Percentiles rank a stretch among this genome's conserved stretches.
phyloP scores from a whole-genome alignment of 768 basidiomycete genomes.

The Dioszegia aurantiaca region DNA sequence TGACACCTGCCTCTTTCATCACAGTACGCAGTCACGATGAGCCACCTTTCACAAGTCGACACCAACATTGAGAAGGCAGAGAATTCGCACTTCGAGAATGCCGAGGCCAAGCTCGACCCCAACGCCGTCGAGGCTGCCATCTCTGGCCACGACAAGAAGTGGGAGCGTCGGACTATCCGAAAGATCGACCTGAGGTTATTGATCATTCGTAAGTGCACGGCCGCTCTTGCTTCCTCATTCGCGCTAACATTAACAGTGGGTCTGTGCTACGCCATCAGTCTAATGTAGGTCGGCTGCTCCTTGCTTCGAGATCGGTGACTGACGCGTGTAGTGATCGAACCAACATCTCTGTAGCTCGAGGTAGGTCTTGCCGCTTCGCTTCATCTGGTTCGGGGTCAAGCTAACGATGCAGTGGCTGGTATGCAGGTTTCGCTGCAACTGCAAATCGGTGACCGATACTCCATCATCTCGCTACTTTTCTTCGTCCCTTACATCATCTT shows the following conservation, averaged over 20 bases:
- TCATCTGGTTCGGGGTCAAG: neutral
- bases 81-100: neutral
- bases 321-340: slow-evolving; percentile 20
- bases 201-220: slow-evolving; percentile 23
- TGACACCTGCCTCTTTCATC: neutral
- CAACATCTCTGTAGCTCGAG: slow-evolving; percentile 20
- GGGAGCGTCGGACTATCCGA: slow-evolving; percentile 24
- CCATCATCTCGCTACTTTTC: slow-evolving; percentile 45
- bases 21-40: neutral
- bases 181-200: slow-evolving; percentile 30
- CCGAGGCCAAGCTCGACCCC: neutral
- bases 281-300: slow-evolving; percentile 13
- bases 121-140: slow-evolving; percentile 5
- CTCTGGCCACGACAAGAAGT: slow-evolving; percentile 14
- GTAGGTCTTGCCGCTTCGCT: neutral
- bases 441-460: slow-evolving; percentile 45
- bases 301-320: neutral
- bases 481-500: slow-evolving; percentile 47
- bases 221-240: slow-evolving; percentile 9
- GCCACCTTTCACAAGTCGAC: neutral
- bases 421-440: slow-evolving; percentile 35
- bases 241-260: slow-evolving; percentile 8
- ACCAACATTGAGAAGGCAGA: slow-evolving; percentile 6
- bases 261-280: slow-evolving; percentile 20
- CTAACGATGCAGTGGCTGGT: slow-evolving; percentile 42